Evolutionary conservation across 352 stramenopile species (phyloP), one percentile per base, ranked within the genome.

Genomic region (Aphanomyces euteiches): DNA sequence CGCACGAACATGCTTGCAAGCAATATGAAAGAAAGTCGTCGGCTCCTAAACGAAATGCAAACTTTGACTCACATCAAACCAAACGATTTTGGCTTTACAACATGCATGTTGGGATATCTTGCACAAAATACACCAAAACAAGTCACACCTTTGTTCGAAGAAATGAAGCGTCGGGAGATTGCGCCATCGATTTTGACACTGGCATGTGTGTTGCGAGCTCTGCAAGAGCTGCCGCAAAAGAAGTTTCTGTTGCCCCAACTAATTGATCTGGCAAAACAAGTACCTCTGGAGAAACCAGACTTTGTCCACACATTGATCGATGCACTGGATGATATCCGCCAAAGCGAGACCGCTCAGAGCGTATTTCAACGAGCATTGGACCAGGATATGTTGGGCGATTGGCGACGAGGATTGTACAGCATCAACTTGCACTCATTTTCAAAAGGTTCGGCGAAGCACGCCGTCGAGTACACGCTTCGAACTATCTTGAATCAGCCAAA

Each of bases 381-480:
- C n/a, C 73, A 83, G 69, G 66, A 73, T 8, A 56, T 85, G 12
- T 74, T 89, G 50, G 45, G 74, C 10, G 76, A 82, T 39, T 67
- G 84, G 41, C 75, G 77, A 2, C 79, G 87, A 39, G 77, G 86
- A 36, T 80, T 81, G 4, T 92, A 78, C 73, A 77, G 87, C 57
- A 82, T 92, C 58, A 83, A 92, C 40, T 69, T 92, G 72, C 84
- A 92, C 76, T 81, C 77, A 5, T 89, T 90, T 54, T 90, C 81
- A 21, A 73, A 74, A 17, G 82, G 82, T 17, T 74, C 88, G 10
- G 84, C 81, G 12, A 92, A 90, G 72, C 88, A 80, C 45, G 84
- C 84, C 1, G 79, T 90, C n/a, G 80, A 90, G 43, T 78, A 78
- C 47, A 79, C 83, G 12, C 83, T 92, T 21, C 73, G 83, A n/a